These are phyloP conservation scores for Oryza australiensis DNA, from an alignment of 176 grass and related monocot species.

Conservation along the genomic window DNA sequence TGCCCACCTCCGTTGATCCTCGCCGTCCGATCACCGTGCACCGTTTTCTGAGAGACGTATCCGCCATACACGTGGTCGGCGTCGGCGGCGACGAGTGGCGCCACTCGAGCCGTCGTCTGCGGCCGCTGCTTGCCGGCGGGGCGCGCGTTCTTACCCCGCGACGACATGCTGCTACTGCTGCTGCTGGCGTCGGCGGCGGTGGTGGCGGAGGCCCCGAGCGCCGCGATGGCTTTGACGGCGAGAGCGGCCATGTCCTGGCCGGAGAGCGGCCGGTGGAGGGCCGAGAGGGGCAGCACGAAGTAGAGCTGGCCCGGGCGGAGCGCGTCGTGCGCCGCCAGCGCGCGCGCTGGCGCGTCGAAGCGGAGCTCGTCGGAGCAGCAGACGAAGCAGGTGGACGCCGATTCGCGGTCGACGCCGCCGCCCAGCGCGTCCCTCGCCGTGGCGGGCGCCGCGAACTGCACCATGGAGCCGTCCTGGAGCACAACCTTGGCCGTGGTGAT, in stretches of 20 bases:
- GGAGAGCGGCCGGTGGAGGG: slow-evolving; percentile 34
- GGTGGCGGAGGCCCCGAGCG: not conserved
- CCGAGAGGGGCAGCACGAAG: slow-evolving; percentile 53
- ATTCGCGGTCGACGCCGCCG: not conserved
- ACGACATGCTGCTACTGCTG: not conserved
- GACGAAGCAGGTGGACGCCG: slow-evolving; percentile 33
- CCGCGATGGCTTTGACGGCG: slow-evolving; percentile 52
- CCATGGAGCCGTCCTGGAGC: slow-evolving; percentile 45
- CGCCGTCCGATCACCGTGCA: not conserved
- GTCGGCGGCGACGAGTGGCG: not conserved
- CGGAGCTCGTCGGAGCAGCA: slow-evolving; percentile 77
- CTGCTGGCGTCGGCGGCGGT: not conserved
- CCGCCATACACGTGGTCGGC: not conserved
- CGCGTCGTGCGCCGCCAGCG: slow-evolving; percentile 27
- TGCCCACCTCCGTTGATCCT: not conserved
- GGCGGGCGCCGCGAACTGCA: slow-evolving; percentile 21
- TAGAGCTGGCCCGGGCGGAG: slow-evolving; percentile 56
- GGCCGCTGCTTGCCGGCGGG: not conserved
- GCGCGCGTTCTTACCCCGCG: not conserved
- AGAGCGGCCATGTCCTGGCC: slow-evolving; percentile 62
- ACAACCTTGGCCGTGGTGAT: slow-evolving; percentile 53
- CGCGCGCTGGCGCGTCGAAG: slow-evolving; percentile 36
- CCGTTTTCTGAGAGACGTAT: not conserved
- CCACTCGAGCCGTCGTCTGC: not conserved
- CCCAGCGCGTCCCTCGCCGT: slow-evolving; percentile 48